These are phyloP conservation scores for Lachancea dasiensis DNA, from an alignment of 805 yeast genomes.

Conservation along the genomic window DNA sequence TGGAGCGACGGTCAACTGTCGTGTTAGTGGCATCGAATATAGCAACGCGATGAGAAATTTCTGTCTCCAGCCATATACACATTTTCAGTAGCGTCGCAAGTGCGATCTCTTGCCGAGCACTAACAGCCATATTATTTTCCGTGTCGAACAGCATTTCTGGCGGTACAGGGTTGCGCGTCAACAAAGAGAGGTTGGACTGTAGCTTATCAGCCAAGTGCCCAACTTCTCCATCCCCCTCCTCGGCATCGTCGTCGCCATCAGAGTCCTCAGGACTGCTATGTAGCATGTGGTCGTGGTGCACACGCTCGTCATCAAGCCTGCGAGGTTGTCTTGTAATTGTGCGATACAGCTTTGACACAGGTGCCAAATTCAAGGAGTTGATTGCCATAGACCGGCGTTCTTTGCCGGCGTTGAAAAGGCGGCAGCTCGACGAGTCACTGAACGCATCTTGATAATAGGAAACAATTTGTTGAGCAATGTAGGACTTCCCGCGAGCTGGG, in stretches of 20 bases:
- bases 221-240: neutral
- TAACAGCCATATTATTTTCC: constrained; percentile 31
- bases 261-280: neutral
- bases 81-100: constrained; percentile 40
- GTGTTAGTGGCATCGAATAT: constrained; percentile 51
- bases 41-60: constrained; percentile 38
- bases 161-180: neutral
- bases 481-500: constrained; percentile 69
- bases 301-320: neutral
- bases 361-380: neutral
- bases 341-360: constrained; percentile 3
- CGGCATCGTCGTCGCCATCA: constrained; percentile 1
- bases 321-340: constrained; percentile 7
- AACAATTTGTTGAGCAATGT: constrained; percentile 58
- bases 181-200: neutral
- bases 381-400: constrained; percentile 40
- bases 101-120: constrained; percentile 41
- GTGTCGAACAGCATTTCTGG: constrained; percentile 35
- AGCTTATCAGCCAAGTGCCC: neutral
- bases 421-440: constrained; percentile 32
- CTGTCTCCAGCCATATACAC: constrained; percentile 28
- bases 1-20: constrained; percentile 37
- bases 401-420: constrained; percentile 65
- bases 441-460: constrained; percentile 2
- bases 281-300: neutral